Evolutionary conservation across 169 alveolate species (phyloP).

Genomic region (Eimeria praecox): DNA sequence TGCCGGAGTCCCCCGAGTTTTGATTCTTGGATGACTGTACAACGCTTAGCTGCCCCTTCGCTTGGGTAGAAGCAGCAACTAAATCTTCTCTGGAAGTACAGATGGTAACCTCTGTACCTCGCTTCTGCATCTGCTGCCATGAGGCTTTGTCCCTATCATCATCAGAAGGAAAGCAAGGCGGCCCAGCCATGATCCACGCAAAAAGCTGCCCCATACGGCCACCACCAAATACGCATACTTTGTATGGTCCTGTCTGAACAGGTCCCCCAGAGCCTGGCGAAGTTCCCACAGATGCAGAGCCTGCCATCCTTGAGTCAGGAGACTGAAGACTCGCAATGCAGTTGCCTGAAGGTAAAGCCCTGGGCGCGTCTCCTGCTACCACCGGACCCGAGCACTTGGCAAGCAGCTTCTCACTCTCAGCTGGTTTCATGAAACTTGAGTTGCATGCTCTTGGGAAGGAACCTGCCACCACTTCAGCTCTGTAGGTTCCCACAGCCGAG

Average conservation of each 20-base stretch:
- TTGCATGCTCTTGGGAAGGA: constrained; percentile 55
- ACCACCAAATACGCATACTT: constrained; percentile 79
- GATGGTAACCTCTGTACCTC: constrained; percentile 51
- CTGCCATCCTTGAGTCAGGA: neutral
- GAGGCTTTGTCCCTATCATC: neutral
- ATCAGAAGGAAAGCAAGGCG: neutral
- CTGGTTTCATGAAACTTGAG: constrained; percentile 47
- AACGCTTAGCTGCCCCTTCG: constrained; percentile 17
- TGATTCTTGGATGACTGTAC: neutral
- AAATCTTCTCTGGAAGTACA: constrained; percentile 62
- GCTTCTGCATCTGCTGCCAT: constrained; percentile 46
- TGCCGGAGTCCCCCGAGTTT: neutral
- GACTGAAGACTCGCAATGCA: neutral
- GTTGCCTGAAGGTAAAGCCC: constrained; percentile 5
- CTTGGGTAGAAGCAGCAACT: constrained; percentile 26
- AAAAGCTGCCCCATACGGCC: constrained; percentile 81
- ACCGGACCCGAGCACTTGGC: constrained; percentile 11
- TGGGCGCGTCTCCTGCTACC: neutral
- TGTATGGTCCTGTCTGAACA: constrained; percentile 31
- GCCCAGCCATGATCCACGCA: constrained; percentile 77
- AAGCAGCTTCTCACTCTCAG: constrained; percentile 25
- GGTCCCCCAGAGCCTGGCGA: neutral
- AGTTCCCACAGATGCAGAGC: neutral
- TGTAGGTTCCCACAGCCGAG: constrained; percentile 59
- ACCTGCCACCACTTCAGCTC: constrained; percentile 62